Evolutionary conservation across 257 asterid species (phyloP), one percentile per base, ranked within the genome.

Genomic region (Penstemon newberryi): DNA sequence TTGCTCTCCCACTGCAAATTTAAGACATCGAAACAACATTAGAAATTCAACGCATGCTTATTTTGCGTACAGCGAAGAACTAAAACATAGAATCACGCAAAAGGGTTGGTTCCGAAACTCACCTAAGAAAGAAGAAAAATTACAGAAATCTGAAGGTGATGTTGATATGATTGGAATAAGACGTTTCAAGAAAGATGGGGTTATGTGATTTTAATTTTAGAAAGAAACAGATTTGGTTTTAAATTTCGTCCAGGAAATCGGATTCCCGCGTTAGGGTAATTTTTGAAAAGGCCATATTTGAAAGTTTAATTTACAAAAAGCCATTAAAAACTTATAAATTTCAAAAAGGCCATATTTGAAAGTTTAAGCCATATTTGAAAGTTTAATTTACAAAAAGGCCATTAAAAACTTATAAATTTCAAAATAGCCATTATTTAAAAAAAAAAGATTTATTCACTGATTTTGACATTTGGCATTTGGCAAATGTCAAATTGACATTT

Each of bases 1-100:
- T 70, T 57, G 80, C 75, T 80, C 71, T 63, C 73, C 69, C 74
- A 13, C 92, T 84, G 90, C 83, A 75, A 74, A 81, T 75, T 73
- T 83, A 69, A 86, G 42, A 73, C 85, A 84, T 12, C 70, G 39
- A 69, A 79, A 67, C 67, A 80, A 58, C 81, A 80, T 76, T 80
- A 84, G 59, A 67, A 56, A 56, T 15, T 37, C 6, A 41, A 63
- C 38, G 11, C 18, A 51, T 10, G 50, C 65, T 37, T 54, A 76
- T 25, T 68, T 69, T 63, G 73, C 73, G 75, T 72, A 53, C 13
- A 44, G 55, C 63, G 55, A 59, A 56, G 39, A 66, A 54, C 39
- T 15, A 54, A 74, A 71, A 36, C 67, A 68, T 12, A 68, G 53
- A 70, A 37, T 63, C 67, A 67, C 63, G 71, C 54, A 77, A 73